Base-by-base conservation (phyloP, 2,329 filamentous ascomycete species). In the Apiospora malaysiana region DNA sequence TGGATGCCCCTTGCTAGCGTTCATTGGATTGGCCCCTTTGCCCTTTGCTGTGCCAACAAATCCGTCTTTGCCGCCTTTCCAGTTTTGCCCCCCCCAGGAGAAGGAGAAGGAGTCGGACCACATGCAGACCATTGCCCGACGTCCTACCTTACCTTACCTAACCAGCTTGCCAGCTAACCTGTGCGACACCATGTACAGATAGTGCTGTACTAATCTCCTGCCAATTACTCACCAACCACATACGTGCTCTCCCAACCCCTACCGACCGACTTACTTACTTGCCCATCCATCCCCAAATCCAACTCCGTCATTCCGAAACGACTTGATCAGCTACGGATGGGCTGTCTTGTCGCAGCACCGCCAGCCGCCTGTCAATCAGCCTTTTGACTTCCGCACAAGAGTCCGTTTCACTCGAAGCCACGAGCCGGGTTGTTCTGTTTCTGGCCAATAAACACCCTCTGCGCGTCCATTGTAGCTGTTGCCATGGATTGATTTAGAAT, bases 401-500 rank as follows among this genome's bases (percentile, higher is more conserved):
- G 56, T 21, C 27, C 27, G 56, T 63, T 63, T 63, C 56, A 63
- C 32, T 21, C 56, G 8, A 37, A 40, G 56, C 32, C 27, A 40
- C 56, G 27, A 63, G 40, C 56, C 56, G 27, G 32, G 10, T 32
- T 63, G 56, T 63, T 40, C 32, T 10, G 27, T 63, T 40, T 40
- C 56, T 40, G 18, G 32, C 56, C 56, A 63, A 63, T 63, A 63
- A 63, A 63, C 56, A 40, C 56, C 21, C 27, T 63, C 56, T 63
- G 56, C 32, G 56, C 56, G 32, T 40, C 16, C 56, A 63, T 63
- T 63, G 56, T 63, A 63, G 56, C 56, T 40, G 56, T n/a, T 63
- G 56, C 56, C 27, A 63, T 63, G 56, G 56, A 63, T 63, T 63
- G 56, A 63, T 63, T 63, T 63, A 63, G 56, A 63, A 63, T 63